These are phyloP conservation scores for Thalassiosira hispida DNA, from an alignment of 352 stramenopile genomes.

Conservation along the genomic window DNA sequence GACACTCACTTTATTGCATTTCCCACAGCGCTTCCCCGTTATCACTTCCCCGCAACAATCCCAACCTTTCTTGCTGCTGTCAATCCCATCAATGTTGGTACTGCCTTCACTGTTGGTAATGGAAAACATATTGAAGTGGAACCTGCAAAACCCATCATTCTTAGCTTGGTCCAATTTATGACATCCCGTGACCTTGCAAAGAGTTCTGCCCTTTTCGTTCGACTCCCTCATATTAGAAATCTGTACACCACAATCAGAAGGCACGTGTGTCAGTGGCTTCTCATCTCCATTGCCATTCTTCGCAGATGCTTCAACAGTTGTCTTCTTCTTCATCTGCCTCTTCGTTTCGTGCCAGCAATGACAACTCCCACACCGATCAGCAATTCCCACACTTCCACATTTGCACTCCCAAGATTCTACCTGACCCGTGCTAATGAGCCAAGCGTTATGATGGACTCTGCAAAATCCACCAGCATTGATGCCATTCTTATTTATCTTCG, in stretches of 20 bases:
- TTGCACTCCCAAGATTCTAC: constrained; percentile 13
- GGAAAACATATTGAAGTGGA: constrained; percentile 16
- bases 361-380: constrained; percentile 5
- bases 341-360: not conserved
- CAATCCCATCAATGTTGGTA: not conserved
- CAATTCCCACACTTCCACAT: constrained; percentile 11
- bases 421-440: constrained; percentile 16
- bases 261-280: not conserved
- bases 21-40: constrained; percentile 23
- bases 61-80: constrained; percentile 10
- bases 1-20: constrained; percentile 33
- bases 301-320: not conserved
- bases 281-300: not conserved
- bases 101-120: not conserved
- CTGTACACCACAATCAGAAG: not conserved
- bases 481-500: not conserved
- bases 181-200: constrained; percentile 22
- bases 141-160: constrained; percentile 20
- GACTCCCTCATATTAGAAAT: not conserved
- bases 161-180: constrained; percentile 15
- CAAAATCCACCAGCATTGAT: constrained; percentile 10
- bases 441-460: constrained; percentile 10
- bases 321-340: not conserved
- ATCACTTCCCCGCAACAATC: constrained; percentile 22
- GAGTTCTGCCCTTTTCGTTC: constrained; percentile 20